phyloP scores from a whole-genome alignment of 306 rosid species.

The Prunus mume region DNA sequence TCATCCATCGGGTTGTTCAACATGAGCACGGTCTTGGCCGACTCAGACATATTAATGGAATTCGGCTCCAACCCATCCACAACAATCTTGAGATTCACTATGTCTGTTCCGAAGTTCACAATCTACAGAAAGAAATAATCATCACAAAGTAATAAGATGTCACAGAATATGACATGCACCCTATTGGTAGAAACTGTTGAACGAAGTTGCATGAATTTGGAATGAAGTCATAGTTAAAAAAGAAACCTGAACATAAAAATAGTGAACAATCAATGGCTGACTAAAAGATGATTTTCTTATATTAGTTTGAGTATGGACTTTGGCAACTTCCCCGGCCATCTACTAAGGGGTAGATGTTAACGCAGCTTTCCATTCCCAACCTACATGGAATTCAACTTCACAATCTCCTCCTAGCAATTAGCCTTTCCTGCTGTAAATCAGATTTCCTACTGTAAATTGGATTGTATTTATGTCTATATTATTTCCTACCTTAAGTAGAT shows the following conservation, averaged over 20 bases:
- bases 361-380: too few species aligned
- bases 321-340: not conserved
- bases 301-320: not conserved
- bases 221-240: not conserved
- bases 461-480: too few species aligned
- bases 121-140: constrained; percentile 41
- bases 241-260: not conserved
- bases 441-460: too few species aligned
- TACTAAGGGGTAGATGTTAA: not conserved
- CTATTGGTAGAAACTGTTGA: not conserved
- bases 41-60: constrained; percentile 41
- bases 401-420: too few species aligned
- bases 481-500: too few species aligned
- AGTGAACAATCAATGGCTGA: not conserved
- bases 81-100: constrained; percentile 50
- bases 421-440: too few species aligned
- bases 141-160: not conserved
- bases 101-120: constrained; percentile 65
- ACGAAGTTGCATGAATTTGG: not conserved
- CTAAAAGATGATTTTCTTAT: not conserved
- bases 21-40: constrained; percentile 58
- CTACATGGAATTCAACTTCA: too few species aligned
- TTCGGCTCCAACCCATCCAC: constrained; percentile 49
- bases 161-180: not conserved
- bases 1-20: constrained; percentile 72